phyloP scores from a whole-genome alignment of 345 rosid genomes.

The Citrus mangshanensis region DNA sequence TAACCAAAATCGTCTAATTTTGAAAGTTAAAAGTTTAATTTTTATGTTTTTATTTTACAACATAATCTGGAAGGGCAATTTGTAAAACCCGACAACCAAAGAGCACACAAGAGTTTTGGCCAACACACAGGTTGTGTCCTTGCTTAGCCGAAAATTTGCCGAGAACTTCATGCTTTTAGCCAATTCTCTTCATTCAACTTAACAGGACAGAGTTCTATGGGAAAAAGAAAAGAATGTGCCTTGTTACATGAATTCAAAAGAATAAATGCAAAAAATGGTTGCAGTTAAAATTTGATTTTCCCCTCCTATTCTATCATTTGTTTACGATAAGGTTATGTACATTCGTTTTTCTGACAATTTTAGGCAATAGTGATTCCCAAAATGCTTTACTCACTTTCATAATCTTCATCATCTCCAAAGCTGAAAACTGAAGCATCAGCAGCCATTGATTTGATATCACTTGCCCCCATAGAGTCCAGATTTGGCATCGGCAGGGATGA shows the following conservation, averaged over 20 bases:
- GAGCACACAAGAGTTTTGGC: neutral
- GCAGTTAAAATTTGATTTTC: neutral
- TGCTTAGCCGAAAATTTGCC: too few species aligned
- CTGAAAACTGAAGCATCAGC: slow-evolving; percentile 89
- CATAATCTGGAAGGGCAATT: neutral
- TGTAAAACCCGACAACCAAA: neutral
- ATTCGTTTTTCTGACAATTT: neutral
- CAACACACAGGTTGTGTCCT: neutral
- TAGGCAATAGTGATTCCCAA: neutral
- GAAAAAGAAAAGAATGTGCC: neutral
- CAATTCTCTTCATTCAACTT: too few species aligned
- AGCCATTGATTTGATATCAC: slow-evolving; percentile 75
- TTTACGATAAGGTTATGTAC: neutral
- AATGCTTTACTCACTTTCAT: slow-evolving; percentile 53
- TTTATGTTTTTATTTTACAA: neutral
- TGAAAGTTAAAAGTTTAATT: neutral
- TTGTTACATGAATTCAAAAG: neutral
- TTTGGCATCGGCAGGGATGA: slow-evolving; percentile 18
- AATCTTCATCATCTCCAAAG: slow-evolving; percentile 87
- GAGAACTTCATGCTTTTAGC: too few species aligned
- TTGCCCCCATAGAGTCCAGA: slow-evolving; percentile 30
- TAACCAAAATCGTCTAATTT: too few species aligned
- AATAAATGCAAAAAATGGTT: neutral
- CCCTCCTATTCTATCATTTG: neutral
- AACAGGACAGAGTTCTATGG: too few species aligned